These are phyloP conservation scores for Fremontodendron californicum DNA, from an alignment of 345 rosid species.

Conservation along the genomic window DNA sequence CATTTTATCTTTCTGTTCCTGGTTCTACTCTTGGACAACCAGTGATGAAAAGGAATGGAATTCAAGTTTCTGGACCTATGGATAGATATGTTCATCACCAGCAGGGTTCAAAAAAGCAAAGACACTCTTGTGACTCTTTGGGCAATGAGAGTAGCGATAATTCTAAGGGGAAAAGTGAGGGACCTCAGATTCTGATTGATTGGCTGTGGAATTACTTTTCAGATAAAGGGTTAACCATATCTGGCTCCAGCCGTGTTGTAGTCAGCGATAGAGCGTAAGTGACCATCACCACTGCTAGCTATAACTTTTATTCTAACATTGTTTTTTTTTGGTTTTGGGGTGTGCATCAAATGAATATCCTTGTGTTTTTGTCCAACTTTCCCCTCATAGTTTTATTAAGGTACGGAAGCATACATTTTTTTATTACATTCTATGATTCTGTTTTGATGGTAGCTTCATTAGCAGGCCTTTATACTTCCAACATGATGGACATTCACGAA, in stretches of 20 bases:
- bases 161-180: constrained; percentile 25
- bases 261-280: constrained; percentile 50
- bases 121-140: constrained; percentile 15
- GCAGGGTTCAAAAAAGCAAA: constrained; percentile 1
- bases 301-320: neutral
- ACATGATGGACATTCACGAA: constrained; percentile 83
- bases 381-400: neutral
- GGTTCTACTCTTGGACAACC: constrained; percentile 37
- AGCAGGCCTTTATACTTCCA: constrained; percentile 81
- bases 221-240: constrained; percentile 29
- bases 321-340: neutral
- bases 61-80: constrained; percentile 58
- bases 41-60: constrained; percentile 30
- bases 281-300: constrained; percentile 1
- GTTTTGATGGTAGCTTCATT: constrained; percentile 14
- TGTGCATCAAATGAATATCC: neutral
- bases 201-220: constrained; percentile 89
- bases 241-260: constrained; percentile 31
- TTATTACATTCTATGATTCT: constrained; percentile 3
- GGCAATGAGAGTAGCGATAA: constrained; percentile 4
- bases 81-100: constrained; percentile 45
- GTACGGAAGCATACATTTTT: neutral
- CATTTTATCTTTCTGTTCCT: constrained; percentile 61
- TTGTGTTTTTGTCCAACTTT: neutral
- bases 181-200: constrained; percentile 50